phyloP scores from a whole-genome alignment of 768 basidiomycete genomes.

The Trametes sanguinea region DNA sequence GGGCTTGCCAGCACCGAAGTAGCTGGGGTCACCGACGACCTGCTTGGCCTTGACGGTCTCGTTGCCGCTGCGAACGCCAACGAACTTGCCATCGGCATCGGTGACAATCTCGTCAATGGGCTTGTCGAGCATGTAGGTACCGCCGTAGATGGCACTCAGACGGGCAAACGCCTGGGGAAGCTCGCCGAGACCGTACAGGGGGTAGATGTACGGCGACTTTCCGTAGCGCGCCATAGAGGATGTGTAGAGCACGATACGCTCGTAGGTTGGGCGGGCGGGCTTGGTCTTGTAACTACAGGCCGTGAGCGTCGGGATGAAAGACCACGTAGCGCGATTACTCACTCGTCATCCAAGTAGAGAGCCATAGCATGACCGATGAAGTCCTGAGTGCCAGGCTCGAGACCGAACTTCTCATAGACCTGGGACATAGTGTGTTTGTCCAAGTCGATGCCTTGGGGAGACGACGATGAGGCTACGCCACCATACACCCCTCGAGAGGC shows the following conservation, averaged over 20 bases:
- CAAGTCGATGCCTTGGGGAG: slow-evolving; percentile 70
- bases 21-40: slow-evolving; percentile 97
- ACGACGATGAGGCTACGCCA: not conserved
- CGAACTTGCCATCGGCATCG: slow-evolving; percentile 82
- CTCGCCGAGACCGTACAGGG: slow-evolving; percentile 97
- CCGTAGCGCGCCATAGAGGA: slow-evolving; percentile 99
- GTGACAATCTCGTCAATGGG: slow-evolving; percentile 87
- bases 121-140: slow-evolving; percentile 99
- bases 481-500: not conserved
- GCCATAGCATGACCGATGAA: slow-evolving; percentile 99
- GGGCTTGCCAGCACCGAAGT: slow-evolving; percentile 80
- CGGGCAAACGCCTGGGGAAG: slow-evolving; percentile 98
- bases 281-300: slow-evolving; percentile 83
- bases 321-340: slow-evolving; percentile 37
- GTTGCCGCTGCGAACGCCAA: slow-evolving; percentile 84
- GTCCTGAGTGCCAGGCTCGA: slow-evolving; percentile 97
- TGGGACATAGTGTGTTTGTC: slow-evolving; percentile 91
- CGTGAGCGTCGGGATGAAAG: not conserved
- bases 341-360: slow-evolving; percentile 97
- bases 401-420: slow-evolving; percentile 95
- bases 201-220: slow-evolving; percentile 99
- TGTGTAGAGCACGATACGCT: slow-evolving; percentile 96
- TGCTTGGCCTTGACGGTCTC: slow-evolving; percentile 97
- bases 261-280: slow-evolving; percentile 85
- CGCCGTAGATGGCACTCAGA: slow-evolving; percentile 97